A percentile compares a stretch with the other conserved stretches of the same genome.
These are phyloP conservation scores for Plectranthus barbatus DNA, from an alignment of 257 asterid species.

Conservation along the genomic window DNA sequence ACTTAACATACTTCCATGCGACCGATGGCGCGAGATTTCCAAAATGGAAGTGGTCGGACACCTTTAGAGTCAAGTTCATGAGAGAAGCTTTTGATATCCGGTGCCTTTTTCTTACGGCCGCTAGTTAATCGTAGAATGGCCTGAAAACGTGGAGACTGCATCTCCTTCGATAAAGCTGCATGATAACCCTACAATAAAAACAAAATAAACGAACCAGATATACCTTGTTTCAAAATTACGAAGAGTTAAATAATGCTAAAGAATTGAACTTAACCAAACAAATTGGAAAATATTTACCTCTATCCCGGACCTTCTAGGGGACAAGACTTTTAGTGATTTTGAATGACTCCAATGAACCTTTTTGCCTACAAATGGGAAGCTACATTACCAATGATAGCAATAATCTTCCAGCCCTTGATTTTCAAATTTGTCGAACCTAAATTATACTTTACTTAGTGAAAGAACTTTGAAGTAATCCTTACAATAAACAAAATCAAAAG, in stretches of 20 bases:
- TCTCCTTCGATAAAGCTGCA: slow-evolving; percentile 74
- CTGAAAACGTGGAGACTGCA: slow-evolving; percentile 95
- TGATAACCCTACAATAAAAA: slow-evolving; percentile 54
- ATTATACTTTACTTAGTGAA: background rate
- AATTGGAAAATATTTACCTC: slow-evolving; percentile 42
- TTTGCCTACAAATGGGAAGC: slow-evolving; percentile 40
- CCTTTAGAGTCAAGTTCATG: slow-evolving; percentile 95
- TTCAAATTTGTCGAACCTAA: background rate
- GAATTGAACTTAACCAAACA: background rate
- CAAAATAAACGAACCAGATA: slow-evolving; percentile 23
- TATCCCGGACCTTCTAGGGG: slow-evolving; percentile 40
- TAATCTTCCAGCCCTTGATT: background rate
- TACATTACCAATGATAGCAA: slow-evolving; percentile 2
- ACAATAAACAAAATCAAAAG: background rate
- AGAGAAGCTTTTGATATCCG: slow-evolving; percentile 86
- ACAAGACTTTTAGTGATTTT: slow-evolving; percentile 46
- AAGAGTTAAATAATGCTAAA: background rate
- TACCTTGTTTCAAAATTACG: slow-evolving; percentile 1
- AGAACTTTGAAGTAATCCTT: background rate
- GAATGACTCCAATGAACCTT: slow-evolving; percentile 61
- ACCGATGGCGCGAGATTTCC: slow-evolving; percentile 93
- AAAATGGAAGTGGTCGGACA: slow-evolving; percentile 83
- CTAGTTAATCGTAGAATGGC: slow-evolving; percentile 85
- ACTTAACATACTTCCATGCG: slow-evolving; percentile 66
- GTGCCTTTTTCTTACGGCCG: slow-evolving; percentile 54